Base-by-base conservation (phyloP, 176 grass and related monocot genomes). In the Zea luxurians region DNA sequence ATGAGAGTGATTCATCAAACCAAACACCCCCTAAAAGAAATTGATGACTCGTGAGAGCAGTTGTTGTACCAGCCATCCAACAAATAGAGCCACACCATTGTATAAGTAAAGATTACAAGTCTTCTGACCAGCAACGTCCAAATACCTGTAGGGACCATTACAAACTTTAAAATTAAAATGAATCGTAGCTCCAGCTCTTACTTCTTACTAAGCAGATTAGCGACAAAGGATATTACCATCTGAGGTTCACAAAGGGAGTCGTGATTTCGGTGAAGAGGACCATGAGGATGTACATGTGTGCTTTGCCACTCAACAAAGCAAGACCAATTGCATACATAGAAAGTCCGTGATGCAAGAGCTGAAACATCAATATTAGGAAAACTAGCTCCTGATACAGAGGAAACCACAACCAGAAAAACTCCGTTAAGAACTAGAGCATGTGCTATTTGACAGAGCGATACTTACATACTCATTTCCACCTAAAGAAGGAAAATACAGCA, bases 381-480 rank as follows among this genome's bases (percentile, higher is more conserved):
- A 64, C 20, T 45, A 61, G 61, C 13, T 53, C 4, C 10, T 66
- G 55, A 57, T 61, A 4, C 35, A 35, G 10, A 20, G 38, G 10
- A 67, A 79, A 62, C 0, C 15, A 15, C 52, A 58, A 37, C 9
- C 11, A 27, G 6, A 4, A 36, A 7, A 62, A 73, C 49, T 43
- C 36, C 2, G 1, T 18, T 65, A 50, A 78, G 8, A 57, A 13
- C 10, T n/a, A 34, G n/a, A 48, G 13, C 4, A 10, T 71, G 35
- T 54, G 44, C 21, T 64, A 47, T 61, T 2, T 4, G 54, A 50
- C 45, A 76, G 68, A 66, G 34, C 66, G 75, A 55, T 40, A 77
- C 93, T 91, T 83, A 97, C 93, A 87, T 85, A 93, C 89, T 97
- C 93, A 63, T 93, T 93, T 80, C 91, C 93, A 68, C 93, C 91